Conservation (phyloP, 352 stramenopile genomes). For the Saprolegnia diclina region DNA sequence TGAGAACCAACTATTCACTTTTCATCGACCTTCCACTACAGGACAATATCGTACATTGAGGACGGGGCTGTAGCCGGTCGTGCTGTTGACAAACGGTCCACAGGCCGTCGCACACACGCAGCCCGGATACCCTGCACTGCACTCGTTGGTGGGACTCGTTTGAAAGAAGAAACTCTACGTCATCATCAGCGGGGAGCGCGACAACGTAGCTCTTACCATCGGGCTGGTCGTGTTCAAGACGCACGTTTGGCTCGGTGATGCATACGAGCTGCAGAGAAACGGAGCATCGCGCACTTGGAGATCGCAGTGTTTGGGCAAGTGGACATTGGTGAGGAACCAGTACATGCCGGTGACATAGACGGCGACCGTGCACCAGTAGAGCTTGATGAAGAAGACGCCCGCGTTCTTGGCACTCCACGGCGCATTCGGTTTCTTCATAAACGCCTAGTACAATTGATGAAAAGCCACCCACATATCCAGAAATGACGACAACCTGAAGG, state of each 20-base stretch:
- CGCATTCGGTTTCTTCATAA: slow-evolving; percentile 65
- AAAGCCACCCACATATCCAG: neutral
- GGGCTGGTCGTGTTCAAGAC: slow-evolving; percentile 32
- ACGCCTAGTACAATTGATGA: slow-evolving; percentile 31
- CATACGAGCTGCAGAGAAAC: neutral
- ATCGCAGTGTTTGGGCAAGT: slow-evolving; percentile 49
- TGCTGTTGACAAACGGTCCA: slow-evolving; percentile 44
- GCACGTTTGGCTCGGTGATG: slow-evolving; percentile 27
- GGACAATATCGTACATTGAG: slow-evolving; percentile 19
- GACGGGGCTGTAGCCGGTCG: slow-evolving; percentile 43
- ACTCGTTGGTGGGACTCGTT: slow-evolving; percentile 27
- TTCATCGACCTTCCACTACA: neutral
- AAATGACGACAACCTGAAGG: slow-evolving; percentile 39
- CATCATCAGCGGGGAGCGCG: no score
- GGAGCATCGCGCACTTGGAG: slow-evolving; percentile 45
- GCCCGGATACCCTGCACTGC: slow-evolving; percentile 41
- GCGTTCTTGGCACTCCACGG: slow-evolving; percentile 72
- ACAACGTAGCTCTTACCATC: slow-evolving; percentile 31
- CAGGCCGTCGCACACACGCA: slow-evolving; percentile 52
- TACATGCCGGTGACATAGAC: slow-evolving; percentile 59
- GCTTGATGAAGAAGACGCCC: slow-evolving; percentile 83
- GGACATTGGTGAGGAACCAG: slow-evolving; percentile 47
- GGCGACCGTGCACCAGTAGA: slow-evolving; percentile 67
- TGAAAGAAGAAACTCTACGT: slow-evolving; percentile 1
- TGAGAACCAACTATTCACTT: neutral